These are phyloP conservation scores for Fusarium sp. DNA, from an alignment of 2,329 filamentous ascomycete species.

Conservation along the genomic window DNA sequence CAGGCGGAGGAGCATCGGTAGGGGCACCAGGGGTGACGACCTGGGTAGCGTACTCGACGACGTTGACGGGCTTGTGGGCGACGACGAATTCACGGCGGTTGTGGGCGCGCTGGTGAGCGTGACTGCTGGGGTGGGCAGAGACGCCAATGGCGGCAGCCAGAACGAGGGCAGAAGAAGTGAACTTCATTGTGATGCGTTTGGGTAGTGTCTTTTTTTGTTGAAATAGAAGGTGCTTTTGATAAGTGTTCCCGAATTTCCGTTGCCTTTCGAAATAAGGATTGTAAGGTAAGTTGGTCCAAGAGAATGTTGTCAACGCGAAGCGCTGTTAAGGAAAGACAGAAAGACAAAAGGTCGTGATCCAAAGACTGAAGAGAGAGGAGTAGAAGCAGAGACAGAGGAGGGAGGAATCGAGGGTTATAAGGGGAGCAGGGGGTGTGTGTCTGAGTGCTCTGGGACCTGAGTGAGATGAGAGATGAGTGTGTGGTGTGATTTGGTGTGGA, in stretches of 20 bases:
- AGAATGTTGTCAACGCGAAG: slow-evolving; percentile 43
- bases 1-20: neutral
- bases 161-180: slow-evolving; percentile 52
- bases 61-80: slow-evolving; percentile 50
- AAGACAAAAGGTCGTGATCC: slow-evolving; percentile 42
- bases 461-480: slow-evolving; percentile 3
- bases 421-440: slow-evolving; percentile 44
- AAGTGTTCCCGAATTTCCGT: slow-evolving; percentile 41
- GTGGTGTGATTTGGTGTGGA: slow-evolving; percentile 28
- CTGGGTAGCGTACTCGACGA: slow-evolving; percentile 39
- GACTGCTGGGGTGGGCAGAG: slow-evolving; percentile 55
- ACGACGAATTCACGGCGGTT: slow-evolving; percentile 51
- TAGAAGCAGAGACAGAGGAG: slow-evolving; percentile 20
- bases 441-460: slow-evolving; percentile 13
- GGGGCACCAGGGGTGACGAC: slow-evolving; percentile 15
- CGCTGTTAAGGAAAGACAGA: slow-evolving; percentile 45
- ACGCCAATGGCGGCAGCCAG: slow-evolving; percentile 56
- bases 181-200: slow-evolving; percentile 53
- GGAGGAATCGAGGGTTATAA: slow-evolving; percentile 47
- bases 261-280: slow-evolving; percentile 41
- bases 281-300: slow-evolving; percentile 39
- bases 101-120: slow-evolving; percentile 52
- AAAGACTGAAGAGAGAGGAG: slow-evolving; percentile 28
- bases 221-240: slow-evolving; percentile 22
- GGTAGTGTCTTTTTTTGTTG: slow-evolving; percentile 9